phyloP scores from a whole-genome alignment of 306 rosid genomes.

The Prunus kanzakura region DNA sequence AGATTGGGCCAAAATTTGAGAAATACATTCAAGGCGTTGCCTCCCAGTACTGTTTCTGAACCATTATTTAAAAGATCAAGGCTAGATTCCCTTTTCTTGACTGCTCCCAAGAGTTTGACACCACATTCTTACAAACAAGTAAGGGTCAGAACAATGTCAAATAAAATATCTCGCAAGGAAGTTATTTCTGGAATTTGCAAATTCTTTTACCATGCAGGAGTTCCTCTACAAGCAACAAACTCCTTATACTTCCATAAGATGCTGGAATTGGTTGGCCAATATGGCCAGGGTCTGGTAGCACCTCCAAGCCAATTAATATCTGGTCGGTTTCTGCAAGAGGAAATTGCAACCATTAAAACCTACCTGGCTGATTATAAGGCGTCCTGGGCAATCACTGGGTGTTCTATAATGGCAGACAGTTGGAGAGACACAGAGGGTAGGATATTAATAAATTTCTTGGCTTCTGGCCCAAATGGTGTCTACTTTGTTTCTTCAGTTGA shows the following conservation, averaged over 20 bases:
- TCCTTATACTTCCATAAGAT: slow-evolving; percentile 82
- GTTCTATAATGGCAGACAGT: slow-evolving; percentile 82
- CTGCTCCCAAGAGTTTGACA: slow-evolving; percentile 52
- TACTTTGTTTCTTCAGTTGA: slow-evolving; percentile 83
- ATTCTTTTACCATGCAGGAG: slow-evolving; percentile 88
- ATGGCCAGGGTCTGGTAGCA: slow-evolving; percentile 72
- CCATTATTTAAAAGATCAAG: slow-evolving; percentile 75
- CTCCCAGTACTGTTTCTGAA: slow-evolving; percentile 61
- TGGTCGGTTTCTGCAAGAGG: slow-evolving; percentile 72
- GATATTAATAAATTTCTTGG: slow-evolving; percentile 70
- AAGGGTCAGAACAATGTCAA: slow-evolving; percentile 53
- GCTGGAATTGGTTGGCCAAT: slow-evolving; percentile 81
- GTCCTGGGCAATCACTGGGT: slow-evolving; percentile 86
- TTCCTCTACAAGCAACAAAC: slow-evolving; percentile 82
- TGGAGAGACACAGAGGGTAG: slow-evolving; percentile 78
- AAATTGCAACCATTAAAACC: slow-evolving; percentile 61
- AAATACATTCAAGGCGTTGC: slow-evolving; percentile 52
- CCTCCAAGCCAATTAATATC: slow-evolving; percentile 71
- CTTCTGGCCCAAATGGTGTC: slow-evolving; percentile 76
- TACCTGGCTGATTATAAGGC: slow-evolving; percentile 70
- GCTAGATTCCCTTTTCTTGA: slow-evolving; percentile 82
- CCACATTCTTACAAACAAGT: slow-evolving; percentile 61
- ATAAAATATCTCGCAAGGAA: slow-evolving; percentile 64
- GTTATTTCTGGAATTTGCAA: slow-evolving; percentile 86
- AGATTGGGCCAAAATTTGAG: slow-evolving; percentile 59